Base-by-base conservation (phyloP, 495 filamentous ascomycete species). In the Penicillium roqueforti region DNA sequence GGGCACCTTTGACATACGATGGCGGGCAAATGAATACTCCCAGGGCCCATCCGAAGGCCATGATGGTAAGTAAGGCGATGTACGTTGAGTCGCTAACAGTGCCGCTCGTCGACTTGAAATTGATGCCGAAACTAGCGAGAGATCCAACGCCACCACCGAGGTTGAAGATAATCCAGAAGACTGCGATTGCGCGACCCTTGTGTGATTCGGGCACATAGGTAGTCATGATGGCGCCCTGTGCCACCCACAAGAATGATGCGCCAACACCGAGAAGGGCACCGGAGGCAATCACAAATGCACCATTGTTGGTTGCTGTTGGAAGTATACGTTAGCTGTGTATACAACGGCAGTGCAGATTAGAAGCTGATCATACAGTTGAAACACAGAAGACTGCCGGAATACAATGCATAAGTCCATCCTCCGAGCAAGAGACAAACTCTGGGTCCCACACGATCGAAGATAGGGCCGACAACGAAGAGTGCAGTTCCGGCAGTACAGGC, bases 241-340 rank as follows among this genome's bases (percentile, higher is more conserved):
- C 73, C 16, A 74, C 72, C 79, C 78, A 82, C 18, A 82, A 55
- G 45, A 82, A 73, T 1, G 73, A 73, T 9, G 79, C 76, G 19
- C 78, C 74, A 10, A 76, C 52, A 54, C 79, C 79, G 14, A 82
- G 69, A n/a, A 80, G 65, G 7, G 71, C 71, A 28, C 79, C 79
- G 4, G 78, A 58, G 38, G 88, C 89, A 50, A 90, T 82, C 57
- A 88, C 86, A 62, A 92, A 91, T 4, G 83, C 87, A n/a, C 69
- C 72, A 63, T 92, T 95, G 14, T 75, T 52, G 28, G 78, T 89
- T 58, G 89, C 86, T 71, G 81, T 48, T 9, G 2, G 4, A 23
- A 42, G 1, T 8, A 19, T 4, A 10, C 1, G 19, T 60, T 36
- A 60, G 54, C n/a, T 28, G 14, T 6, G 3, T 0, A 20, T 19